phyloP scores from a whole-genome alignment of 2,329 filamentous ascomycete species.

The Aspergillus vadensis region DNA sequence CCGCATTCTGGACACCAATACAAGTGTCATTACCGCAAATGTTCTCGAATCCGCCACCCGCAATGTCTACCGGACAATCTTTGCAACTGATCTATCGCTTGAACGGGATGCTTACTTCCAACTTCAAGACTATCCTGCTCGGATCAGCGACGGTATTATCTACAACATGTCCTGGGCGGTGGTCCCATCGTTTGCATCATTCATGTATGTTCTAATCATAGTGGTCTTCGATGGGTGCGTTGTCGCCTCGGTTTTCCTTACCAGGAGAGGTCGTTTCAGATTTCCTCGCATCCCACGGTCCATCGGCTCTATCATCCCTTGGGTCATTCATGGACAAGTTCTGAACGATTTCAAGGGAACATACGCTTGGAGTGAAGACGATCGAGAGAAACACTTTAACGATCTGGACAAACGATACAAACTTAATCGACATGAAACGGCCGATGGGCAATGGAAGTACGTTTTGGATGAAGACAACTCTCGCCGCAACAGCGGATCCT shows the following conservation, averaged over 20 bases:
- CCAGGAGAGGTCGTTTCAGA: slow-evolving; percentile 13
- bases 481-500: not conserved
- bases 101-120: slow-evolving; percentile 19
- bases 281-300: slow-evolving; percentile 23
- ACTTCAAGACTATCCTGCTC: not conserved
- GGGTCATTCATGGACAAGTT: slow-evolving; percentile 19
- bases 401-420: slow-evolving; percentile 14
- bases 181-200: slow-evolving; percentile 16
- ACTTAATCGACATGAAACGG: not conserved
- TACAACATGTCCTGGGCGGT: slow-evolving; percentile 18
- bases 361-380: slow-evolving; percentile 9
- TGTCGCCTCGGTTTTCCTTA: slow-evolving; percentile 23
- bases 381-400: slow-evolving; percentile 16
- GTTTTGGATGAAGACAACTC: slow-evolving; percentile 9
- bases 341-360: slow-evolving; percentile 18
- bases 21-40: not conserved
- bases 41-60: slow-evolving; percentile 12
- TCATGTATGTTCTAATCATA: slow-evolving; percentile 22
- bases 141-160: slow-evolving; percentile 5
- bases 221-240: slow-evolving; percentile 21
- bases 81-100: slow-evolving; percentile 20
- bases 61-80: slow-evolving; percentile 19
- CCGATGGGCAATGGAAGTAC: slow-evolving; percentile 7
- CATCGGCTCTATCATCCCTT: slow-evolving; percentile 23
- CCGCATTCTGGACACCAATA: slow-evolving; percentile 3